phyloP scores from a whole-genome alignment of 441 rosid genomes.

The Populus hybrid region DNA sequence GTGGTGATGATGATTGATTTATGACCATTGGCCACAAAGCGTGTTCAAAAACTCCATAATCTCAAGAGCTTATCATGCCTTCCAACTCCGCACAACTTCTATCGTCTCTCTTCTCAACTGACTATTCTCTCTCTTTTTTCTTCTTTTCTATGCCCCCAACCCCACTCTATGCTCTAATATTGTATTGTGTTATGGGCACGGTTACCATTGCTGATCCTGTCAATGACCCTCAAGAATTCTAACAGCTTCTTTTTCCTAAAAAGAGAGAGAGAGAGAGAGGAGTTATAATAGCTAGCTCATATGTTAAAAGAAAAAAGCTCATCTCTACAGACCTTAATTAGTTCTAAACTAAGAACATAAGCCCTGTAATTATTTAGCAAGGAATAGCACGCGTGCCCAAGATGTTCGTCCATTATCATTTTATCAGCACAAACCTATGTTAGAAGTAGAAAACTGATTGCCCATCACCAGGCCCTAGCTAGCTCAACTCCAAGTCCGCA shows the following conservation, averaged over 20 bases:
- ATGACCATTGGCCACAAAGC: not conserved
- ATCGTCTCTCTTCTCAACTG: not conserved
- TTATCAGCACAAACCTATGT: too few relatives aligned
- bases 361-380: not conserved
- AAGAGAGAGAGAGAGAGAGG: too few relatives aligned
- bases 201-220: not conserved
- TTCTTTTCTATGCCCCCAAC: not conserved
- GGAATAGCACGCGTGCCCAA: not conserved
- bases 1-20: slow-evolving; percentile 14
- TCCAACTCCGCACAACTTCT: not conserved
- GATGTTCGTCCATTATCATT: too few relatives aligned
- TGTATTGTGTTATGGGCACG: not conserved
- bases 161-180: not conserved
- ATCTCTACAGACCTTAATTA: too few relatives aligned
- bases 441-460: too few relatives aligned
- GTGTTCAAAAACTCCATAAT: not conserved
- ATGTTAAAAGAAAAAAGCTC: not conserved
- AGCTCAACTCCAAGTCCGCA: too few relatives aligned
- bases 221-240: not conserved
- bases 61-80: not conserved
- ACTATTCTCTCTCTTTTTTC: too few relatives aligned
- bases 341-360: not conserved
- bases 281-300: not conserved
- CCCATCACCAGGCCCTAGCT: too few relatives aligned
- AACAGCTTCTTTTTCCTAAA: not conserved